phyloP scores from a whole-genome alignment of 345 rosid genomes.

The Hypericum androsaemum region DNA sequence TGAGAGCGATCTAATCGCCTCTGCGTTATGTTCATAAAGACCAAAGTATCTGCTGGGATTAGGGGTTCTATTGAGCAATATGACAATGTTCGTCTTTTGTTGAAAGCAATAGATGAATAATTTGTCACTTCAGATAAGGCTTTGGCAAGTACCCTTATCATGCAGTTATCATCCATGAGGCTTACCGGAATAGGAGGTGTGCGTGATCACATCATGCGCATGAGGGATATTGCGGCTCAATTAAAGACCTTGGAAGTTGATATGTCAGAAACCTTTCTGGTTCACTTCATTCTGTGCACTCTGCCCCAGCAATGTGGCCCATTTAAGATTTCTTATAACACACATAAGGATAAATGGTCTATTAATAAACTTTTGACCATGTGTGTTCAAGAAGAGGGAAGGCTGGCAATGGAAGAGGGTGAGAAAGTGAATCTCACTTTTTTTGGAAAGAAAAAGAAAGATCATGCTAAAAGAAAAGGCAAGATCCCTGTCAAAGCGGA shows the following conservation, averaged over 20 bases:
- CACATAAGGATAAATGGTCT: conserved; percentile 9
- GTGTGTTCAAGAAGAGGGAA: conserved; percentile 7
- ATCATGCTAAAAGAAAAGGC: not conserved
- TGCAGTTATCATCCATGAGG: no score
- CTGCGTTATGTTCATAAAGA: not conserved
- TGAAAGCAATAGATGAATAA: not conserved
- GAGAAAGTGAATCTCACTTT: not conserved
- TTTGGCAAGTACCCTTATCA: not conserved
- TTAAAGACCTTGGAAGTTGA: no score
- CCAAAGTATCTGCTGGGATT: not conserved
- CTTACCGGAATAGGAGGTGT: no score
- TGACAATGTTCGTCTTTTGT: not conserved
- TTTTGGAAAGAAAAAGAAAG: not conserved
- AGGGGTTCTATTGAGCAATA: not conserved
- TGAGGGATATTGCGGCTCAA: no score
- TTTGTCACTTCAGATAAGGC: conserved; percentile 1
- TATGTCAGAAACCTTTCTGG: not conserved
- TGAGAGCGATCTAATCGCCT: not conserved
- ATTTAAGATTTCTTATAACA: conserved; percentile 9
- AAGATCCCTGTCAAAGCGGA: no score
- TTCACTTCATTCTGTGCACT: not conserved
- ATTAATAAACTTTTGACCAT: conserved; percentile 14
- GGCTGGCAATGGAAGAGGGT: not conserved
- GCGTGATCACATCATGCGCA: no score
- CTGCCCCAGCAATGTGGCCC: conserved; percentile 1